These are phyloP conservation scores for Mycoemilia scoparia DNA, from an alignment of 192 early-diverging fungal genomes.

Conservation along the genomic window DNA sequence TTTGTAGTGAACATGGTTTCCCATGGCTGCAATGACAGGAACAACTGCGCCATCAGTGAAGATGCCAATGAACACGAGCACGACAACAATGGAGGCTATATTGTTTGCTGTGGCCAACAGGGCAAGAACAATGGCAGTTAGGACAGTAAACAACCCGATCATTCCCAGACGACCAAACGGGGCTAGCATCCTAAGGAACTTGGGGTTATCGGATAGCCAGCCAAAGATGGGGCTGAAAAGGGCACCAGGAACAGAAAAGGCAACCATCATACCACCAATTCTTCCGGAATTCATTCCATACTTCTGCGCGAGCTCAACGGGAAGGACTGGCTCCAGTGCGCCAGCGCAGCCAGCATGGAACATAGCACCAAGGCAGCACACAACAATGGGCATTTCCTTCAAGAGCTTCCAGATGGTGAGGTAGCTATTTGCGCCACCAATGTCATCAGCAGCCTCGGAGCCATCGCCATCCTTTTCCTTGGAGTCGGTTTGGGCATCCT, in stretches of 20 bases:
- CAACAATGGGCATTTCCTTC: constrained; percentile 25
- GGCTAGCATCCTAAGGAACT: constrained; percentile 9
- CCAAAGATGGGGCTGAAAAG: constrained; percentile 38
- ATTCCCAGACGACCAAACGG: constrained; percentile 22
- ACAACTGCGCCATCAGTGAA: constrained; percentile 20
- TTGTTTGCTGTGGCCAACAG: constrained; percentile 16
- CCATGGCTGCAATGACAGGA: constrained; percentile 52
- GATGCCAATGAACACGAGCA: constrained; percentile 14
- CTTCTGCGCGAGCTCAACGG: constrained; percentile 12
- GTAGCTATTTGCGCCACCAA: too few relatives aligned
- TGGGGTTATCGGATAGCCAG: constrained; percentile 13
- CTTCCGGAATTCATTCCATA: constrained; percentile 8
- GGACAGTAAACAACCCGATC: constrained; percentile 11
- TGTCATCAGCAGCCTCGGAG: too few relatives aligned
- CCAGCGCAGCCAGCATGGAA: constrained; percentile 15
- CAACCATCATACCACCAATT: constrained; percentile 37
- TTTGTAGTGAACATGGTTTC: constrained; percentile 40
- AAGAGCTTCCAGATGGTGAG: too few relatives aligned
- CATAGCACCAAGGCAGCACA: constrained; percentile 21
- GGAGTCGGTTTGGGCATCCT: too few relatives aligned
- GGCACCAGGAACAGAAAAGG: constrained; percentile 49
- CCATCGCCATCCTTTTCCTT: too few relatives aligned
- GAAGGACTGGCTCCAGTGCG: constrained; percentile 23
- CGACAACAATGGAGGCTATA: constrained; percentile 17
- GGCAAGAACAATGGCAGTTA: constrained; percentile 26